phyloP scores from a whole-genome alignment of 2,329 filamentous ascomycete species.

The Fusarium xylarioides region DNA sequence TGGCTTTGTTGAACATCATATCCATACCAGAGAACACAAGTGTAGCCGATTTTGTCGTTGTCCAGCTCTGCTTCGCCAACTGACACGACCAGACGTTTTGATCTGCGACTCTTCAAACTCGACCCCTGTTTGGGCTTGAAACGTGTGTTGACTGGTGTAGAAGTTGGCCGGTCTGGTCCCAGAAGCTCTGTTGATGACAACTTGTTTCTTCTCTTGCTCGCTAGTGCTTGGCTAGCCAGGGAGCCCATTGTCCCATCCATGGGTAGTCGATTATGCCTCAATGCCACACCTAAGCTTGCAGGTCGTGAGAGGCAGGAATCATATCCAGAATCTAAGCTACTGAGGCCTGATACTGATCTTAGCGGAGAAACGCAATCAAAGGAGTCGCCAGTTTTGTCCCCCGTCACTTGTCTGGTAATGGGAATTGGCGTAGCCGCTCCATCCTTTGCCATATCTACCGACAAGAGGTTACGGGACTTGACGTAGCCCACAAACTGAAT shows the following conservation, averaged over 20 bases:
- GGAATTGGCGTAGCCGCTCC: slow-evolving; percentile 35
- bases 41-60: slow-evolving; percentile 31
- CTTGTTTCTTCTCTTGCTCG: slow-evolving; percentile 31
- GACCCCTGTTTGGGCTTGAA: slow-evolving; percentile 5
- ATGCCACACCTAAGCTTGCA: slow-evolving; percentile 23
- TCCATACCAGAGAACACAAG: slow-evolving; percentile 42
- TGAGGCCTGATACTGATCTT: slow-evolving; percentile 36
- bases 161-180: slow-evolving; percentile 23
- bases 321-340: slow-evolving; percentile 42
- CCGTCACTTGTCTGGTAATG: slow-evolving; percentile 26
- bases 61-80: slow-evolving; percentile 30
- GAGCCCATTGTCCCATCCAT: slow-evolving; percentile 25
- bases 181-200: slow-evolving; percentile 30
- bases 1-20: slow-evolving; percentile 38
- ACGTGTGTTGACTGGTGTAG: slow-evolving; percentile 2
- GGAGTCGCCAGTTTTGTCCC: slow-evolving; percentile 13
- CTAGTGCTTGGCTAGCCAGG: slow-evolving; percentile 25
- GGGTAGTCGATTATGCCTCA: slow-evolving; percentile 29
- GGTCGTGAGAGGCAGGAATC: slow-evolving; percentile 38
- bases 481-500: slow-evolving; percentile 43
- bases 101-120: neutral
- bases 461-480: slow-evolving; percentile 37
- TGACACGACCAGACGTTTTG: slow-evolving; percentile 26
- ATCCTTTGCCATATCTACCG: slow-evolving; percentile 14
- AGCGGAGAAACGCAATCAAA: slow-evolving; percentile 34